A percentile compares a stretch with the other conserved stretches of the same genome.
Evolutionary conservation across 306 rosid species (phyloP).

Genomic region (Cicer cuneatum): DNA sequence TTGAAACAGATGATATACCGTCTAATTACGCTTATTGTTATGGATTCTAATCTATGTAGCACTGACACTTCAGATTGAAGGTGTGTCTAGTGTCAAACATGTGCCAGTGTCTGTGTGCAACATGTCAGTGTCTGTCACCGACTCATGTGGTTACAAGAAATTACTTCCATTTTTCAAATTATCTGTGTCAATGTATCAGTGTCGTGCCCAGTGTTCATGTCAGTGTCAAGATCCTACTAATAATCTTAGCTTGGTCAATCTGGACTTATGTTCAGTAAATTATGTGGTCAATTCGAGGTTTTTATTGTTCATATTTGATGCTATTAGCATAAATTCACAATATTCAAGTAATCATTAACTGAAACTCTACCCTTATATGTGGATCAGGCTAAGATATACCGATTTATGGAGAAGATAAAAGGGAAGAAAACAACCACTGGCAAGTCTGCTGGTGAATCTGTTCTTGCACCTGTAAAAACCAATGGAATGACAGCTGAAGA

Average conservation of each 20-base stretch:
- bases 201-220: too few relatives aligned
- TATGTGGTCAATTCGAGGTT: slow-evolving; percentile 13
- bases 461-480: slow-evolving; percentile 41
- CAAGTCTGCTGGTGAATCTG: slow-evolving; percentile 52
- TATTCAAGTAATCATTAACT: slow-evolving; percentile 26
- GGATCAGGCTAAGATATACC: slow-evolving; percentile 73
- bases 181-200: too few relatives aligned
- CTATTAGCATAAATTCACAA: slow-evolving; percentile 8
- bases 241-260: not conserved
- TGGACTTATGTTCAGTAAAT: slow-evolving; percentile 22
- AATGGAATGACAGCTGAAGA: slow-evolving; percentile 44
- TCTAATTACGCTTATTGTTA: slow-evolving; percentile 6
- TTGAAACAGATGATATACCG: slow-evolving; percentile 13
- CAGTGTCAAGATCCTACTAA: not conserved
- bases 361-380: slow-evolving; percentile 43
- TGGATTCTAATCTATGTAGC: not conserved
- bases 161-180: too few relatives aligned
- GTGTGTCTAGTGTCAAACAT: too few relatives aligned
- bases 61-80: too few relatives aligned
- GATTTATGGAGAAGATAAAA: slow-evolving; percentile 61
- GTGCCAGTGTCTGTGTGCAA: too few relatives aligned
- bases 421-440: slow-evolving; percentile 47
- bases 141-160: too few relatives aligned
- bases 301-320: slow-evolving; percentile 27
- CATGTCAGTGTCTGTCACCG: too few relatives aligned